These are phyloP conservation scores for Boletus rubropictus DNA, from an alignment of 768 basidiomycete genomes.

Conservation along the genomic window DNA sequence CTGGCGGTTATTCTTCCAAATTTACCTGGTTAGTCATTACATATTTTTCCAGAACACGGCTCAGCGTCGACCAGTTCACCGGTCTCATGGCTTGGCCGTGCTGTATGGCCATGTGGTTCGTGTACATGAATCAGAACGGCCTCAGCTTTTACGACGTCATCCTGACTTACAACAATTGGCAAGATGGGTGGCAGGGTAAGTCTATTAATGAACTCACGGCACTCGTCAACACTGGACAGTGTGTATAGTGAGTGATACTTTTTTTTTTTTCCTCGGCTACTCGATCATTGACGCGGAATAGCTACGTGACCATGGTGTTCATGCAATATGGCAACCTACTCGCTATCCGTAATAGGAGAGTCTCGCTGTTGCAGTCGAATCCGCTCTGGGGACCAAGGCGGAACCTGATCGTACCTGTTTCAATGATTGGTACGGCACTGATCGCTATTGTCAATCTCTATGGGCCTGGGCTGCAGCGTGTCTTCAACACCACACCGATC, in stretches of 20 bases:
- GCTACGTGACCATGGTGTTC: conserved; percentile 46
- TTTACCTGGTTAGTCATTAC: conserved; percentile 36
- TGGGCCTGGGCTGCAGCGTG: conserved; percentile 38
- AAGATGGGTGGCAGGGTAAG: conserved; percentile 32
- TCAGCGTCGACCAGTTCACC: conserved; percentile 31
- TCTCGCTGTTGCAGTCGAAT: conserved; percentile 39
- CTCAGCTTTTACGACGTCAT: conserved; percentile 36
- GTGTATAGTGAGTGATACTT: conserved; percentile 36
- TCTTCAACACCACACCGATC: conserved; percentile 41
- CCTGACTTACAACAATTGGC: conserved; percentile 38
- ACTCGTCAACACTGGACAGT: conserved; percentile 40
- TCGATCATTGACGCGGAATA: conserved; percentile 8
- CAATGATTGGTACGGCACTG: conserved; percentile 38
- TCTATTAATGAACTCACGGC: conserved; percentile 25
- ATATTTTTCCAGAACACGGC: background rate
- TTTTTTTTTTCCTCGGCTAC: background rate
- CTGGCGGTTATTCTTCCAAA: conserved; percentile 44
- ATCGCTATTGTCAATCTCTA: conserved; percentile 42
- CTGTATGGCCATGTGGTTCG: conserved; percentile 39
- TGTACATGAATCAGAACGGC: conserved; percentile 36
- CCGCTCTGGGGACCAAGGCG: conserved; percentile 43
- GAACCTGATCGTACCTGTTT: conserved; percentile 35
- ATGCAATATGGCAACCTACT: conserved; percentile 41
- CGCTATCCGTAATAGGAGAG: conserved; percentile 40
- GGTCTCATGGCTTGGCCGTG: conserved; percentile 44